Evolutionary conservation across 306 rosid genomes (phyloP).

Genomic region (Arachis stenosperma): DNA sequence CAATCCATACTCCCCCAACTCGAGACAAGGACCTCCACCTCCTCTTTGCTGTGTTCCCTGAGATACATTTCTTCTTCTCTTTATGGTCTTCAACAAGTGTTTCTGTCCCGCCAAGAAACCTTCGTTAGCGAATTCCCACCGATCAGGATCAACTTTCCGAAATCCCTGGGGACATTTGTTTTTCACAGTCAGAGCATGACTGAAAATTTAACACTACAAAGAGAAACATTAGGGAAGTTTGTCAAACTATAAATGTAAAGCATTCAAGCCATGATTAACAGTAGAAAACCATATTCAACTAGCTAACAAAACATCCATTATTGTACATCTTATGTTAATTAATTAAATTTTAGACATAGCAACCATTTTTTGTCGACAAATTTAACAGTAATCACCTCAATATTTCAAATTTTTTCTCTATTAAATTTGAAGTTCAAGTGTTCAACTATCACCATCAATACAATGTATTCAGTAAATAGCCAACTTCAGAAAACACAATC

Average conservation of each 20-base stretch:
- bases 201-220: background rate
- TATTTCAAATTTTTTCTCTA: background rate
- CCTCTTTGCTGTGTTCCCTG: constrained; percentile 40
- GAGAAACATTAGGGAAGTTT: background rate
- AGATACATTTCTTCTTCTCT: constrained; percentile 78
- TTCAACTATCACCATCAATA: background rate
- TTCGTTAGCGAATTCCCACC: constrained; percentile 95
- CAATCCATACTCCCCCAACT: constrained; percentile 64
- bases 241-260: background rate
- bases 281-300: background rate
- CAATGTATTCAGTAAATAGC: background rate
- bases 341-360: background rate
- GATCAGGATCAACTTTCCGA: constrained; percentile 88
- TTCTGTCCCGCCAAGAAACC: constrained; percentile 90
- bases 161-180: constrained; percentile 68
- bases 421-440: background rate
- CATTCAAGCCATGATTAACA: background rate
- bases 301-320: background rate
- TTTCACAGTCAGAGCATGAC: background rate
- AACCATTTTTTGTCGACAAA: background rate
- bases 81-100: constrained; percentile 72
- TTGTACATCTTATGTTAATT: background rate
- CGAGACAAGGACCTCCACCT: constrained; percentile 54
- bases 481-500: background rate
- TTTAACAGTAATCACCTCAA: background rate